Evolutionary conservation across 257 asterid genomes (phyloP), one percentile per base, ranked within the genome.

Genomic region (Nicotiana paniculata): DNA sequence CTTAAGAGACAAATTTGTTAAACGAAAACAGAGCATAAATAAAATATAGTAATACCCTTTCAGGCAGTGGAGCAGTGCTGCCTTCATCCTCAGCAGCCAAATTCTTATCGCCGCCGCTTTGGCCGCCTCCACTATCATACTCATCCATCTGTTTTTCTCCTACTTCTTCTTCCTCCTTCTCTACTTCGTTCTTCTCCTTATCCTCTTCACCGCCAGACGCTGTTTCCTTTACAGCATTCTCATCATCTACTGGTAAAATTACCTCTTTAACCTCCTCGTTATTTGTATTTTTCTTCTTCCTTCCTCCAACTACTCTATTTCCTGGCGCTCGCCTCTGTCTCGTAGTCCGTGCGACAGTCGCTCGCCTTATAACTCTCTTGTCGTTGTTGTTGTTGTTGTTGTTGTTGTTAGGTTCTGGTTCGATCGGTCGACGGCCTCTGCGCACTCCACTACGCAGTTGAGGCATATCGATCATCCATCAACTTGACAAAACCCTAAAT

Each of bases 21-120:
- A 59, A 33, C 5, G 63, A 24, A 35, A 26, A 63, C 26, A 37
- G 53, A 18, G 64, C 16, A 59, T 33, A 39, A 51, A 33, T 51
- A 35, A 33, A 26, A 59, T 75, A 86, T 26, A 2, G 33, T 32
- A 24, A 35, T 77, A 95, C 98, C 97, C 89, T 92, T 83, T 92
- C 96, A 46, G 98, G 98, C 83, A 95, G 82, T 58, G 98, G 98
- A 81, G 97, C 92, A 26, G 94, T 87, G 87, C 90, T 90, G 58
- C 94, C 94, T 77, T 94, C 97, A 32, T 91, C 95, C 63, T 91
- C 94, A 48, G 90, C 92, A 30, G 82, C 94, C 87, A 90, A 12
- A 33, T 93, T 95, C 82, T 91, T 91, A 54, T 87, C 95, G 69
- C 97, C 89, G n/a, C 95, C 92, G 4, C 91, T 79, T 32, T 82